Conservation (phyloP, 768 basidiomycete genomes). For the Daedaleopsis sinensis region DNA sequence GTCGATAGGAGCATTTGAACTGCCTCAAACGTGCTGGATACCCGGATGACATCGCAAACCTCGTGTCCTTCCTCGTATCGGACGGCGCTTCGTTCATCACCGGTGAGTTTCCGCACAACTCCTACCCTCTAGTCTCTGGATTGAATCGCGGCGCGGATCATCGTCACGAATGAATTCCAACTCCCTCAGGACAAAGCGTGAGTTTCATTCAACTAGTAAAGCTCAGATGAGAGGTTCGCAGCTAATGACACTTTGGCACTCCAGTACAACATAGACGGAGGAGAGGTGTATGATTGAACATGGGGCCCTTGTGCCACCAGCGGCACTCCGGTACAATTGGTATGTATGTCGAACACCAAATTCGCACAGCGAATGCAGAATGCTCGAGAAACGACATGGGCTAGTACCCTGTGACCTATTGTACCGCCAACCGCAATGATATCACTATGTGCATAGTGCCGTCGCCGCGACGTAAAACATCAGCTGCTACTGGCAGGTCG, state of each 20-base stretch:
- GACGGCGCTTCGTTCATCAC: constrained; percentile 33
- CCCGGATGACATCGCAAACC: constrained; percentile 35
- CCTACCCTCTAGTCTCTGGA: not conserved
- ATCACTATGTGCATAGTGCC: too few species aligned
- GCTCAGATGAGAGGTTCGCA: not conserved
- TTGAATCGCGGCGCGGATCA: not conserved
- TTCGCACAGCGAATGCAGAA: too few species aligned
- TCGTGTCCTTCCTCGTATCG: constrained; percentile 34
- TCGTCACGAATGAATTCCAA: not conserved
- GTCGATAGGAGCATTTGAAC: constrained; percentile 12
- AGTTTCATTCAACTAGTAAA: not conserved
- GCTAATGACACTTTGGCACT: not conserved
- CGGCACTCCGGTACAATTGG: too few species aligned
- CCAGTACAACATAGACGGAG: not conserved
- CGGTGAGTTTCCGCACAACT: constrained; percentile 6
- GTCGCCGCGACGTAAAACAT: too few species aligned
- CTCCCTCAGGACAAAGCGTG: not conserved
- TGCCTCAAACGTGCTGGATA: constrained; percentile 27
- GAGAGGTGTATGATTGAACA: not conserved
- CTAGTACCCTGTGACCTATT: too few species aligned
- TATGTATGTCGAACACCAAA: too few species aligned
- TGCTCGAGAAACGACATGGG: too few species aligned
- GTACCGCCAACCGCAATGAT: too few species aligned
- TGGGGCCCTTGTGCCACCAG: too few species aligned
- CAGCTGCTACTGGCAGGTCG: too few species aligned